Evolutionary conservation across 768 basidiomycete species (phyloP).

Genomic region (Chiua virens): DNA sequence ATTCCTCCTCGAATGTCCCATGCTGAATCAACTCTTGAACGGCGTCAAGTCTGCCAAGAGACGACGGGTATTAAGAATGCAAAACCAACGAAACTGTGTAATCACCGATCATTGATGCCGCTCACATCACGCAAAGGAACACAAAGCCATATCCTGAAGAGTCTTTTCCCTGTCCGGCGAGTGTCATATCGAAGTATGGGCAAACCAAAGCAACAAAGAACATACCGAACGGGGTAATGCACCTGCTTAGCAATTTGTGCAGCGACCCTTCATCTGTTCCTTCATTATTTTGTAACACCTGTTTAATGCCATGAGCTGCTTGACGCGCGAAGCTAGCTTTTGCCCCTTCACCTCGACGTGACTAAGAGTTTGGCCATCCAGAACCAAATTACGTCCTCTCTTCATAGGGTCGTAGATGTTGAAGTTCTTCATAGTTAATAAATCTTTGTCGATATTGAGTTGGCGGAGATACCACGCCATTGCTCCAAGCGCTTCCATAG

Average conservation of each 20-base stretch:
- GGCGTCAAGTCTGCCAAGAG: slow-evolving; percentile 74
- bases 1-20: slow-evolving; percentile 72
- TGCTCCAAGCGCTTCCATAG: slow-evolving; percentile 85
- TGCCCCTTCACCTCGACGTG: slow-evolving; percentile 76
- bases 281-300: slow-evolving; percentile 90
- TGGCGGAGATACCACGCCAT: slow-evolving; percentile 95
- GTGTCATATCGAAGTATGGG: slow-evolving; percentile 6
- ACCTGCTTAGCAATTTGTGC: slow-evolving; percentile 76
- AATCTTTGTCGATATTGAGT: slow-evolving; percentile 94
- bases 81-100: slow-evolving; percentile 10
- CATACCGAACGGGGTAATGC: slow-evolving; percentile 87
- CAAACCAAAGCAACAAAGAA: slow-evolving; percentile 8
- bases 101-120: slow-evolving; percentile 87
- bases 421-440: slow-evolving; percentile 96
- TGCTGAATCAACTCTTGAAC: slow-evolving; percentile 88
- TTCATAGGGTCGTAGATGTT: slow-evolving; percentile 97
- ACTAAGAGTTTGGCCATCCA: slow-evolving; percentile 94
- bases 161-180: slow-evolving; percentile 70
- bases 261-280: slow-evolving; percentile 91
- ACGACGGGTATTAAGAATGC: slow-evolving; percentile 16
- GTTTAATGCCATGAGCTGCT: slow-evolving; percentile 6
- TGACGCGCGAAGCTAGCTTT: not conserved
- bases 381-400: slow-evolving; percentile 75
- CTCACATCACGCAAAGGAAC: slow-evolving; percentile 80
- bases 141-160: slow-evolving; percentile 97